These are phyloP conservation scores for Suhomyces xylopsoci DNA, from an alignment of 805 yeast genomes.

Conservation along the genomic window DNA sequence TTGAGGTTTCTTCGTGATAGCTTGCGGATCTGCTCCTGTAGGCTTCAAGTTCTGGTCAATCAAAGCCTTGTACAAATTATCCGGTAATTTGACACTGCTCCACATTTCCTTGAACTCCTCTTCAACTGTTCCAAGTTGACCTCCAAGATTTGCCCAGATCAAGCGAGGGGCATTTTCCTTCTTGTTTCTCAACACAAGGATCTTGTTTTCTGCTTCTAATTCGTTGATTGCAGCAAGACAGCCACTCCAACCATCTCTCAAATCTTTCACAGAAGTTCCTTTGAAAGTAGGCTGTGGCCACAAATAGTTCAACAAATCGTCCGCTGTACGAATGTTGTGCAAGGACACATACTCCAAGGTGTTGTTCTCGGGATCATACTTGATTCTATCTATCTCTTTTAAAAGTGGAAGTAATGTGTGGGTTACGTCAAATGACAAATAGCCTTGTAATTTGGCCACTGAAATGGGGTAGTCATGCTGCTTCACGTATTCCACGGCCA, in stretches of 20 bases:
- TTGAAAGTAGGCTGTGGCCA: constrained; percentile 81
- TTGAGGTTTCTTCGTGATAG: constrained; percentile 64
- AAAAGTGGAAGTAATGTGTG: constrained; percentile 66
- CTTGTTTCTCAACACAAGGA: constrained; percentile 82
- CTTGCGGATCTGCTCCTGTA: constrained; percentile 95
- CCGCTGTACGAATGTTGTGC: constrained; percentile 80
- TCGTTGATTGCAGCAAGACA: constrained; percentile 76
- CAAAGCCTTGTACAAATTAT: constrained; percentile 74
- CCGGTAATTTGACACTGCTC: constrained; percentile 77
- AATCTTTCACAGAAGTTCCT: constrained; percentile 79
- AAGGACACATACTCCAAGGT: constrained; percentile 85
- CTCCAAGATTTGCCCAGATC: constrained; percentile 86
- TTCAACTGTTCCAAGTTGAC: constrained; percentile 67
- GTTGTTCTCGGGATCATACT: constrained; percentile 55
- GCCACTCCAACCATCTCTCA: constrained; percentile 92
- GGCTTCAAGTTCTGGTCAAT: constrained; percentile 90
- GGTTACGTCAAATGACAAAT: constrained; percentile 60
- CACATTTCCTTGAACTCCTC: constrained; percentile 81
- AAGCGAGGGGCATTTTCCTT: constrained; percentile 92
- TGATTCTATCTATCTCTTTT: constrained; percentile 72
- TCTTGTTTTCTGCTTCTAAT: constrained; percentile 71
- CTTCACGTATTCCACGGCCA: constrained; percentile 90
- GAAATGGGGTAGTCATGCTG: constrained; percentile 66
- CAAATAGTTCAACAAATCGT: constrained; percentile 70
- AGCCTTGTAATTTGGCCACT: constrained; percentile 61